Percentiles rank a stretch among this genome's conserved stretches.
These are phyloP conservation scores for Rubus parviflorus DNA, from an alignment of 306 rosid genomes.

Conservation along the genomic window DNA sequence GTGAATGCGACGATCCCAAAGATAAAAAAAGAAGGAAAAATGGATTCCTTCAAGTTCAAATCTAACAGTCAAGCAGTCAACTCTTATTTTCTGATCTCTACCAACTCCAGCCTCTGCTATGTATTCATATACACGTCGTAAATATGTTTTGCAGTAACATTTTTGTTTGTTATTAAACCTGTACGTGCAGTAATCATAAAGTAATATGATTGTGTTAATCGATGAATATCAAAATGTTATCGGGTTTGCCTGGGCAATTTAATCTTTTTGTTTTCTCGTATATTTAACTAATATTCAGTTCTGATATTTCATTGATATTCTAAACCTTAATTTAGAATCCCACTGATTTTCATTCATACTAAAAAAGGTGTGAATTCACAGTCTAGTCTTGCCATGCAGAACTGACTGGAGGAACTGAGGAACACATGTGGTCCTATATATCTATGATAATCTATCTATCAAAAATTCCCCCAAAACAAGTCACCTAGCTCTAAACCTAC, in stretches of 20 bases:
- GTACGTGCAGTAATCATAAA: not conserved
- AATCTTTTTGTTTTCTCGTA: not conserved
- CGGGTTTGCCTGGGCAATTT: not conserved
- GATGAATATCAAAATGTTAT: not conserved
- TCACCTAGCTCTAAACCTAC: constrained; percentile 14
- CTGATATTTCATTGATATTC: not conserved
- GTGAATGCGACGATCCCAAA: not conserved
- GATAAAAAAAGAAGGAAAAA: not conserved
- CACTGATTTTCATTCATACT: not conserved
- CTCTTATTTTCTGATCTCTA: not conserved
- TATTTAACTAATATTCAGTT: not conserved
- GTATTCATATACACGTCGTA: not conserved
- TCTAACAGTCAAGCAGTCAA: constrained; percentile 11
- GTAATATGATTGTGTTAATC: not conserved
- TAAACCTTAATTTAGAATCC: constrained; percentile 2
- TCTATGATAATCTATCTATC: not conserved
- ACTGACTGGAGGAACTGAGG: not conserved
- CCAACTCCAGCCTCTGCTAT: not conserved
- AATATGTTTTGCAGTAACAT: not conserved
- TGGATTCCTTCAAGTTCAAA: not conserved
- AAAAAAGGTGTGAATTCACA: not conserved
- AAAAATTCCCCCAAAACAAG: no score
- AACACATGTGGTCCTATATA: not conserved
- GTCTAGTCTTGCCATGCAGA: not conserved
- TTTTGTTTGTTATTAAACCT: not conserved